Evolutionary conservation across 1,284 basidiomycete species (phyloP), one percentile per base, ranked within the genome.

Genomic region (Rhodotorula mucilaginosa): DNA sequence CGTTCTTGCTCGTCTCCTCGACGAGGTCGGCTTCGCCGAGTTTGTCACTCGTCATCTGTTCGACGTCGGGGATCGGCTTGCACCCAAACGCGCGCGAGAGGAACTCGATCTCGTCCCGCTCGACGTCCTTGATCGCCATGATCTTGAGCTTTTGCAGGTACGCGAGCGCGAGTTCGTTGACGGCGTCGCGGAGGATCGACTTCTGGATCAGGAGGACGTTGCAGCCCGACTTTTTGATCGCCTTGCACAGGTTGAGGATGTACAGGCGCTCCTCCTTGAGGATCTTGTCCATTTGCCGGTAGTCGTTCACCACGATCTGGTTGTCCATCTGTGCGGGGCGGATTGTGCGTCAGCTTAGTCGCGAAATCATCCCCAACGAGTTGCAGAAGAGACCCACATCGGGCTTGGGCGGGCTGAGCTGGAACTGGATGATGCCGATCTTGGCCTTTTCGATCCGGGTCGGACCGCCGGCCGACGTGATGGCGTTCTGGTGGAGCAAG

Each of bases 221-320:
- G 87, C 97, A 99, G 76, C 96, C 96, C 18, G 93, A 90, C 84
- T 98, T 98, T 83, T 98, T 99, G 84, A 99, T 99, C 83, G 93
- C 95, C 84, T 99, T 99, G 88, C 93, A 97, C 75, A 99, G 88
- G 83, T 97, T 98, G 79, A 99, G 88, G 74, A 99, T 87, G 82
- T 99, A 99, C 83, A 97, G 93, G 61, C 96, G 90, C 77, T 96
- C 96, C 83, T 99, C 97, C 83, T 99, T 99, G 82, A 99, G 90
- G 74, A 99, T 96, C 83, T 97, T 98, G 87, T 99, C 97, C 96
- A 99, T 99, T 83, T 99, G 97, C 52, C 97, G 89, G 85, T 99
- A 99, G 83, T 99, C 96, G 79, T 97, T 99, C 78, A 99, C 97
- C 58, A 99, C 91, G 61, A 99, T 95, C 51, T 97, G 97, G 85